phyloP scores from a whole-genome alignment of 176 grass and related monocot genomes.

The Urochloa ruziziensis region DNA sequence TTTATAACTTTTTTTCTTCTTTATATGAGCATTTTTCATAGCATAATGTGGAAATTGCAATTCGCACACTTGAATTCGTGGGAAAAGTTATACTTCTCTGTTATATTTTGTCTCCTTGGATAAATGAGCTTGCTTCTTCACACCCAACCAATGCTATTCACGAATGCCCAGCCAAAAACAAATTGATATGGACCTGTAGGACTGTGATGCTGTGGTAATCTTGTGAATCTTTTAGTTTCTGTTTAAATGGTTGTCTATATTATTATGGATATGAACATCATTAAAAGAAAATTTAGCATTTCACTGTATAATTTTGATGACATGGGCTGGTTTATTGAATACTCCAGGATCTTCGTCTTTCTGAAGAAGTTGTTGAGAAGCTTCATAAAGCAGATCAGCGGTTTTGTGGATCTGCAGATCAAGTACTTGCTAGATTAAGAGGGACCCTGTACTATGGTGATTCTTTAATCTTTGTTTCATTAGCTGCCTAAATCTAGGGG shows the following conservation, averaged over 20 bases:
- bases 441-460: conserved; percentile 74
- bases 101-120: neutral
- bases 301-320: neutral
- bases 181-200: neutral
- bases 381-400: conserved; percentile 87
- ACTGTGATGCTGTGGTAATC: neutral
- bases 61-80: neutral
- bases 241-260: neutral
- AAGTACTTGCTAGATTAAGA: conserved; percentile 93
- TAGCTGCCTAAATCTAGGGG: conserved; percentile 7
- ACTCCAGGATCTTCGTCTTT: conserved; percentile 73
- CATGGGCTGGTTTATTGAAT: conserved; percentile 36
- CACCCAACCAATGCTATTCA: neutral
- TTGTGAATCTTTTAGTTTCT: neutral
- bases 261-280: conserved; percentile 13
- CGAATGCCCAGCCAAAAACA: neutral
- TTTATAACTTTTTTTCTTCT: neutral
- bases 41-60: neutral
- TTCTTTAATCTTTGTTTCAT: conserved; percentile 25
- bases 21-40: conserved; percentile 2
- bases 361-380: conserved; percentile 91
- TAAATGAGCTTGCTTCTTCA: conserved; percentile 3
- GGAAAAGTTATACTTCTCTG: neutral
- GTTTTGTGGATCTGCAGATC: conserved; percentile 84
- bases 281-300: neutral